phyloP scores from a whole-genome alignment of 176 grass and related monocot species.

The Lolium perenne region DNA sequence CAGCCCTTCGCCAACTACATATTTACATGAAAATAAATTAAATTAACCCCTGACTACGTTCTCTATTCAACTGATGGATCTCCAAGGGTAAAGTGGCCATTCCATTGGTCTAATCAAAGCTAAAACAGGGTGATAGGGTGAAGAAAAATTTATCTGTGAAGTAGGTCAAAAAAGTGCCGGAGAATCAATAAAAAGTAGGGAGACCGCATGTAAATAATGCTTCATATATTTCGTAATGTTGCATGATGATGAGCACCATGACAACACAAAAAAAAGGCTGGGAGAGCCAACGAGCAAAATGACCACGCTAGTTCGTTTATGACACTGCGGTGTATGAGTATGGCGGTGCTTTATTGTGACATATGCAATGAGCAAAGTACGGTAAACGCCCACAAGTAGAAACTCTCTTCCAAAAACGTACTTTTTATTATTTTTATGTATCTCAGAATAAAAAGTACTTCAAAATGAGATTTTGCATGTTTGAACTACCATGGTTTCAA shows the following conservation, averaged over 20 bases:
- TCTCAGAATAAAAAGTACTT: too few relatives aligned
- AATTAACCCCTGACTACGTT: slow-evolving; percentile 7
- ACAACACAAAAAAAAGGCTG: background rate
- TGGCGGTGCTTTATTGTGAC: background rate
- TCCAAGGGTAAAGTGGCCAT: background rate
- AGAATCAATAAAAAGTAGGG: slow-evolving; percentile 12
- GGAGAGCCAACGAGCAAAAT: background rate
- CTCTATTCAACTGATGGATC: slow-evolving; percentile 24
- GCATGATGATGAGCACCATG: background rate
- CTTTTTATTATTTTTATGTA: too few relatives aligned
- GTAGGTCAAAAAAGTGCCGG: slow-evolving; percentile 22
- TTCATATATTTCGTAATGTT: background rate
- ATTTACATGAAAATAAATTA: background rate
- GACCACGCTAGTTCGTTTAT: slow-evolving; percentile 22
- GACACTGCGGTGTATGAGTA: background rate
- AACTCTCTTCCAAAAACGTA: too few relatives aligned
- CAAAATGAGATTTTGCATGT: too few relatives aligned
- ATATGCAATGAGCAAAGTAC: background rate
- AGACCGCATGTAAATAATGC: background rate
- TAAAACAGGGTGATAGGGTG: background rate
- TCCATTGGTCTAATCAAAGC: background rate
- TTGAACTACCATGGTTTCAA: too few relatives aligned
- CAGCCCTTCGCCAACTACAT: slow-evolving; percentile 19
- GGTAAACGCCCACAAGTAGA: too few relatives aligned
- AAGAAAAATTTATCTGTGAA: background rate